Evolutionary conservation across 1,284 basidiomycete genomes (phyloP).

Genomic region (Vanrija sp.): DNA sequence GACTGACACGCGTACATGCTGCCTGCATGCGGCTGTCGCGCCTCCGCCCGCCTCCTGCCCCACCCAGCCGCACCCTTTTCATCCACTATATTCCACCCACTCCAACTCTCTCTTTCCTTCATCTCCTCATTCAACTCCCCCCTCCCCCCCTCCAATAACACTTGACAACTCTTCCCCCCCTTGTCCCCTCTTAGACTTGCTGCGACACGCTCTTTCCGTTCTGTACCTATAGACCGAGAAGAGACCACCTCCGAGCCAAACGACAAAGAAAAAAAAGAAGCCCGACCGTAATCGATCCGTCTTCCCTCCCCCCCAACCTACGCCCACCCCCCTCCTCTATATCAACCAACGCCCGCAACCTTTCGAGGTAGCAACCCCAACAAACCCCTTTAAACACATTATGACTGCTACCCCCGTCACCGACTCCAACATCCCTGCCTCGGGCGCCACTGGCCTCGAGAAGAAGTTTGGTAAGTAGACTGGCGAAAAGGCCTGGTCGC

Average conservation of each 20-base stretch:
- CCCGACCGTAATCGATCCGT: too few species aligned
- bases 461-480: slow-evolving; percentile 68
- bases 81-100: background rate
- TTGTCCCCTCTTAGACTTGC: too few species aligned
- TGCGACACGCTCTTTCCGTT: too few species aligned
- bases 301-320: slow-evolving; percentile 5
- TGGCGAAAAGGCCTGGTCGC: slow-evolving; percentile 3
- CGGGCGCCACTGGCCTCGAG: slow-evolving; percentile 72
- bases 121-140: background rate
- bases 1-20: too few species aligned
- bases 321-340: background rate
- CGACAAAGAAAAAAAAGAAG: too few species aligned
- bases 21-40: too few species aligned
- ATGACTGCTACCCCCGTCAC: slow-evolving; percentile 36
- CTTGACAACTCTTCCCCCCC: too few species aligned
- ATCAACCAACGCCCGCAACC: background rate
- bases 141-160: background rate
- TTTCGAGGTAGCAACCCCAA: slow-evolving; percentile 7
- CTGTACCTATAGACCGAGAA: too few species aligned
- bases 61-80: too few species aligned
- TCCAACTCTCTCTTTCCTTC: background rate
- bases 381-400: slow-evolving; percentile 23
- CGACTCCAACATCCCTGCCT: slow-evolving; percentile 36
- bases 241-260: too few species aligned
- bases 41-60: too few species aligned